phyloP scores from a whole-genome alignment of 306 rosid genomes.

The Casuarina glauca region DNA sequence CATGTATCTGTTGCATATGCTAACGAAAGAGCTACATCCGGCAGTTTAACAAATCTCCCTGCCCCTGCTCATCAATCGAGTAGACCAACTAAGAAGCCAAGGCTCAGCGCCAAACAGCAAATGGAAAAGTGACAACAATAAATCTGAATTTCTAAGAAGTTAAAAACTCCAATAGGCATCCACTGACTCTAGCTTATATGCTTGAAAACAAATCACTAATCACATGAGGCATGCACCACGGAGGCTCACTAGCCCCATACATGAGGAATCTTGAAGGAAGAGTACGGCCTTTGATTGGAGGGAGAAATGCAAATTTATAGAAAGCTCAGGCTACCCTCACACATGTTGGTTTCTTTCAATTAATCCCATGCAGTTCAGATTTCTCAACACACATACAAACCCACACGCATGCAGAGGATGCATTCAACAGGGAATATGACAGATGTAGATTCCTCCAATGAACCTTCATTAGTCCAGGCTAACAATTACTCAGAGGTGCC shows the following conservation, averaged over 20 bases:
- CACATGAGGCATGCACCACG: background rate
- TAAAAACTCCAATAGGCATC: background rate
- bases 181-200: background rate
- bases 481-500: background rate
- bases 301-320: background rate
- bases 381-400: background rate
- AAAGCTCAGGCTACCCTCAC: background rate
- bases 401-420: background rate
- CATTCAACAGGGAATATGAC: background rate
- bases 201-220: conserved; percentile 1
- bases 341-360: background rate
- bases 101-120: background rate
- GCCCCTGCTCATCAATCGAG: background rate
- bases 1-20: too few species aligned
- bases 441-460: background rate
- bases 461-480: background rate
- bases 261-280: background rate
- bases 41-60: background rate
- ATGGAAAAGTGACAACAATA: background rate
- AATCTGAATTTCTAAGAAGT: background rate
- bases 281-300: background rate
- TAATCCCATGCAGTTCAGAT: background rate
- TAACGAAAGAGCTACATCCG: background rate
- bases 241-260: background rate
- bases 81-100: background rate